Evolutionary conservation across 2,329 filamentous ascomycete genomes (phyloP).

Genomic region (Elsinoe arachidis): DNA sequence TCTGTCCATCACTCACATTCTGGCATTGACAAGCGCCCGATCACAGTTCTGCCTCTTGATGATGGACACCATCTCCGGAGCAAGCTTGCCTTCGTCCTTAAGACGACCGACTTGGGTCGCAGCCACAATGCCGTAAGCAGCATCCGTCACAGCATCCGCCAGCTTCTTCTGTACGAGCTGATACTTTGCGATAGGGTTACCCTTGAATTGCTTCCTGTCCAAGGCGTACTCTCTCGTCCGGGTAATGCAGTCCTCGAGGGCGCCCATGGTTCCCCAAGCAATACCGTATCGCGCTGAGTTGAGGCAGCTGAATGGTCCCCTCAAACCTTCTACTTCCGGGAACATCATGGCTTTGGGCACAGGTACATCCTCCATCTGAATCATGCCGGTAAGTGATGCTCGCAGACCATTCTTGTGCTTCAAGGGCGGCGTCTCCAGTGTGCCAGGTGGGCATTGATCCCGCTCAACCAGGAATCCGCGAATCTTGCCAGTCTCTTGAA

Average conservation of each 20-base stretch:
- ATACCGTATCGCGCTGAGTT: slow-evolving; percentile 93
- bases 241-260: slow-evolving; percentile 81
- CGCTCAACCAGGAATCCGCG: slow-evolving; percentile 86
- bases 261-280: slow-evolving; percentile 86
- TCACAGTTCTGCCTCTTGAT: slow-evolving; percentile 98
- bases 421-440: slow-evolving; percentile 81
- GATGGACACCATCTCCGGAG: slow-evolving; percentile 94
- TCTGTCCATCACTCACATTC: slow-evolving; percentile 42
- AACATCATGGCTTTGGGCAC: slow-evolving; percentile 92
- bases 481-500: slow-evolving; percentile 87
- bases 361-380: slow-evolving; percentile 84
- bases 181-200: slow-evolving; percentile 89
- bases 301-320: slow-evolving; percentile 84
- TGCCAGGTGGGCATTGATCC: slow-evolving; percentile 73
- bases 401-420: slow-evolving; percentile 93
- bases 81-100: slow-evolving; percentile 80
- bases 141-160: slow-evolving; percentile 83
- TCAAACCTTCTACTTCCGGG: slow-evolving; percentile 75
- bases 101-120: slow-evolving; percentile 83
- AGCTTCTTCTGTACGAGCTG: slow-evolving; percentile 98
- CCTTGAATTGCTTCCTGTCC: slow-evolving; percentile 91
- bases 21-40: slow-evolving; percentile 68
- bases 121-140: slow-evolving; percentile 81
- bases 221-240: slow-evolving; percentile 79
- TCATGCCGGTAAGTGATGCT: slow-evolving; percentile 95